phyloP scores from a whole-genome alignment of 2,329 filamentous ascomycete species.

The Colletotrichum camelliae region DNA sequence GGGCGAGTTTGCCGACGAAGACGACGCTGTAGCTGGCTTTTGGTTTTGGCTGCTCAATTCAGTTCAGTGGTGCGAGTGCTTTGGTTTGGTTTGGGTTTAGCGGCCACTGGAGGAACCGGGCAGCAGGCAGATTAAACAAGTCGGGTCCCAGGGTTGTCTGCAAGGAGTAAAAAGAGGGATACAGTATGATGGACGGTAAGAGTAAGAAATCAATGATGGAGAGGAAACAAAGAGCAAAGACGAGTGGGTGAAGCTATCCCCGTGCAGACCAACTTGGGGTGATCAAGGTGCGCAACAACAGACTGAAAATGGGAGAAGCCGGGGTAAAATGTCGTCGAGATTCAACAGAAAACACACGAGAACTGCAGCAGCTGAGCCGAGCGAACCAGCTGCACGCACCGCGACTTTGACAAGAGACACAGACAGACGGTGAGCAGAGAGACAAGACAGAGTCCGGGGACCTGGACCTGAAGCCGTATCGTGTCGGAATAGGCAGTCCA shows the following conservation, averaged over 20 bases:
- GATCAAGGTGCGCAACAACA: background rate
- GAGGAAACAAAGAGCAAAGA: background rate
- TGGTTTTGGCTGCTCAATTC: conserved; percentile 12
- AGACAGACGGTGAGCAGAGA: background rate
- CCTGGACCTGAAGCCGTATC: background rate
- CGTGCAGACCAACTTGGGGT: background rate
- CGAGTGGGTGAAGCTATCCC: background rate
- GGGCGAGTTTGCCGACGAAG: background rate
- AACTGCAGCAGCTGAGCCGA: background rate
- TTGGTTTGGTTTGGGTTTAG: background rate
- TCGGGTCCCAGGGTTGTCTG: background rate
- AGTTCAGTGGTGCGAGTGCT: background rate
- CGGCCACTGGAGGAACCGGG: background rate
- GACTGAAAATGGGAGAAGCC: background rate
- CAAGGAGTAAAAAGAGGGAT: background rate
- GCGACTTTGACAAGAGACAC: background rate
- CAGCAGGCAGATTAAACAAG: background rate
- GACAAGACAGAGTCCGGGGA: background rate
- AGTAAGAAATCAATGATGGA: background rate
- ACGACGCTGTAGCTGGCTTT: background rate
- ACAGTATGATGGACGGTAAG: background rate
- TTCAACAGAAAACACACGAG: background rate
- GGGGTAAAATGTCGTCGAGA: background rate
- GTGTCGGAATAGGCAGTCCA: background rate
- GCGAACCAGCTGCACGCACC: background rate